A percentile compares a stretch with the other conserved stretches of the same genome.
phyloP scores from a whole-genome alignment of 2,329 filamentous ascomycete species.

The Pestalotiopsis sp. region DNA sequence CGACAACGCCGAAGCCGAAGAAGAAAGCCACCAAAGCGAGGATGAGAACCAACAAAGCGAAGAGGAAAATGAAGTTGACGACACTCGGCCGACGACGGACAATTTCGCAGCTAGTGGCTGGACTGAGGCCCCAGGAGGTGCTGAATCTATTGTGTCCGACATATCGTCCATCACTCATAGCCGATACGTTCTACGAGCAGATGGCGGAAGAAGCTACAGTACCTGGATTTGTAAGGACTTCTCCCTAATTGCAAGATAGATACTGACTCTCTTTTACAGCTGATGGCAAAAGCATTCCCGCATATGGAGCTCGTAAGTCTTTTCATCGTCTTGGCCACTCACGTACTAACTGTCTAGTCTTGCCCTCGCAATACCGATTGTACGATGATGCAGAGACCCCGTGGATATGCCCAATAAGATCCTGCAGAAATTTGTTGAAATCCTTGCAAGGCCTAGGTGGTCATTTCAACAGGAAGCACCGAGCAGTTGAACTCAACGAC shows the following conservation, averaged over 20 bases:
- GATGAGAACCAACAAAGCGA: neutral
- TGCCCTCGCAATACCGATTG: conserved; percentile 36
- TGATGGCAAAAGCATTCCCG: neutral
- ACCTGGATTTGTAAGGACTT: conserved; percentile 7
- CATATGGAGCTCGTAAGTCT: conserved; percentile 25
- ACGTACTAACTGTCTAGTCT: conserved; percentile 18
- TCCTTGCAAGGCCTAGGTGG: conserved; percentile 19
- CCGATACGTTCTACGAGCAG: neutral
- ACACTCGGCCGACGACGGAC: neutral
- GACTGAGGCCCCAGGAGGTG: neutral
- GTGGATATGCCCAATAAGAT: conserved; percentile 40
- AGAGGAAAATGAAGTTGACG: neutral
- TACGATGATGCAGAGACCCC: conserved; percentile 24
- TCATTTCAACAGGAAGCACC: conserved; percentile 28
- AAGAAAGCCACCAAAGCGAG: neutral
- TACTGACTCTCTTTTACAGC: neutral
- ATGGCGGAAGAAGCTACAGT: conserved; percentile 2
- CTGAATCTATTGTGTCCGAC: neutral
- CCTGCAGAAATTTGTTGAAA: conserved; percentile 34
- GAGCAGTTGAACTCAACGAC: conserved; percentile 36
- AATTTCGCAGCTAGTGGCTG: neutral
- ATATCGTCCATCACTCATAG: neutral
- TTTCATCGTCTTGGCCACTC: neutral
- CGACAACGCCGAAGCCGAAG: neutral
- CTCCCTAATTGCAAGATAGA: neutral